Base-by-base conservation (phyloP, 495 filamentous ascomycete species). In the Annulohypoxylon bovei region DNA sequence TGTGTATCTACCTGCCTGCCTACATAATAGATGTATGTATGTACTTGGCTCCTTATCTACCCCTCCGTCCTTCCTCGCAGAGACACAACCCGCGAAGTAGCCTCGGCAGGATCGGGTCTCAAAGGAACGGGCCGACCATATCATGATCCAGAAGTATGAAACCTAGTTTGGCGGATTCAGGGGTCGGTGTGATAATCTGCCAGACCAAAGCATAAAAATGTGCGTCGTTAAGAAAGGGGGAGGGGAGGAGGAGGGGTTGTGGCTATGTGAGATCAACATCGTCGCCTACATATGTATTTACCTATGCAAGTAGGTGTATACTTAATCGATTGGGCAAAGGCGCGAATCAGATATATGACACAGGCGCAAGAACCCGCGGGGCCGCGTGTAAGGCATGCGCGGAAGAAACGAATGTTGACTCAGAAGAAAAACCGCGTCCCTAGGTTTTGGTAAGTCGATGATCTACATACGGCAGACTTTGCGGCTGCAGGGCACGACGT, bases 371-470 rank as follows among this genome's bases (percentile, higher is more conserved):
- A 53, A 53, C 23, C 32, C 47, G 18, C 27, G 35, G 40, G 62
- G 68, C 62, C 57, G 68, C 63, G 63, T 71, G 68, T 49, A 62
- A 54, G 56, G 58, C 62, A 58, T 67, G 58, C 68, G 63, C 57
- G 62, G 62, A 65, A 71, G 42, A 70, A 32, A 62, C 56, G 20
- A 71, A 46, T 20, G 40, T 52, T 62, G 49, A 62, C 49, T 50
- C 54, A 50, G 55, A 66, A 30, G 46, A 4, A 44, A 20, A 57
- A 39, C 50, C 7, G 14, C 28, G 20, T 18, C 28, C 20, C 32
- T 39, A 37, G 8, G 8, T 7, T 25, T 23, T 23, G 20, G 30
- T 39, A 56, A 18, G 14, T 28, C 25, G 4, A 1, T 25, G 47
- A 52, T 53, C 28, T 53, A 32, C n/a, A 32, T 27, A 35, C 37